A percentile compares a stretch with the other conserved stretches of the same genome.
Conservation (phyloP, 352 stramenopile genomes). For the Pythium plurisporium region DNA sequence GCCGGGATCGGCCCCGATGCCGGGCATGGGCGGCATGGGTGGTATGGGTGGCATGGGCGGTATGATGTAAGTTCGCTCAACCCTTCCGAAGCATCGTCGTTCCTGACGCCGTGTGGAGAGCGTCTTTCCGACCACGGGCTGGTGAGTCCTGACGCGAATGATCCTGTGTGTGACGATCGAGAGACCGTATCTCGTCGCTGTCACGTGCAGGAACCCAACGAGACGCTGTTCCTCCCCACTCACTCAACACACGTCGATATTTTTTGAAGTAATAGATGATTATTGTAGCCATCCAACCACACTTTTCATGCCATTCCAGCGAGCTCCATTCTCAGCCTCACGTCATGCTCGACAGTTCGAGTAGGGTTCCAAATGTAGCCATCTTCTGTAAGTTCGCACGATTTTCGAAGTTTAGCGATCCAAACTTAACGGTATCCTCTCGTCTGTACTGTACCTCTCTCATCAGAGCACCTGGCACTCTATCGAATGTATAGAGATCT, state of each 20-base stretch:
- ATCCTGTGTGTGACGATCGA: neutral
- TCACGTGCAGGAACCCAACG: neutral
- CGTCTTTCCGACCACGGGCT: no score
- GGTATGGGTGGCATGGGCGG: slow-evolving; percentile 81
- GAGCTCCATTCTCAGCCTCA: neutral
- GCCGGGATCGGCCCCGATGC: slow-evolving; percentile 62
- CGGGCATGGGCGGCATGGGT: slow-evolving; percentile 71
- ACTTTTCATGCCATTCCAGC: neutral
- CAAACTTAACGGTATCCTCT: no score
- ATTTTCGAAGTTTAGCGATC: no score
- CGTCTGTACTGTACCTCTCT: neutral
- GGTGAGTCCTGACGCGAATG: neutral
- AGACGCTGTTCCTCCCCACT: neutral
- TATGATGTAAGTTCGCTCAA: slow-evolving; percentile 62
- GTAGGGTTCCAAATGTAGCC: neutral
- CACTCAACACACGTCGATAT: slow-evolving; percentile 14
- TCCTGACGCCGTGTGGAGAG: neutral
- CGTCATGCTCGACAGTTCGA: no score
- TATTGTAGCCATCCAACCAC: slow-evolving; percentile 26
- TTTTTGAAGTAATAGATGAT: slow-evolving; percentile 44
- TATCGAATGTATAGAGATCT: no score
- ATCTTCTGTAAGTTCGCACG: neutral
- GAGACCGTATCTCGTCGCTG: slow-evolving; percentile 1
- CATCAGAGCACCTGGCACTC: neutral
- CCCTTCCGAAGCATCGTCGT: slow-evolving; percentile 3